Conservation (phyloP, 177 flowering plant genomes). For the Vitis hybrid region DNA sequence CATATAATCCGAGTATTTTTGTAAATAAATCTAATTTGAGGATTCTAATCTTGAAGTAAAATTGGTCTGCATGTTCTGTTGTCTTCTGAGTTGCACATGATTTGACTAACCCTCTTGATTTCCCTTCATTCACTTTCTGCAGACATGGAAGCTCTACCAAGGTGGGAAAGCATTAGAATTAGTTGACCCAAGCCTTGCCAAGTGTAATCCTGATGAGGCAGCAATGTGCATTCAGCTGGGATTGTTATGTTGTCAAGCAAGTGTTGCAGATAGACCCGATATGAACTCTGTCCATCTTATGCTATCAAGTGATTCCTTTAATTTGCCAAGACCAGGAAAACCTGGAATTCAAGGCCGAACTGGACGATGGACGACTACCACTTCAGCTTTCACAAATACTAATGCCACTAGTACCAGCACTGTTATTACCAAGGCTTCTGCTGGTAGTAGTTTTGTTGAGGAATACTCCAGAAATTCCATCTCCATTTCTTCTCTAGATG, state of each 20-base stretch:
- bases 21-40: neutral
- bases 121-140: conserved; percentile 6
- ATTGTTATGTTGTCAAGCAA: conserved; percentile 75
- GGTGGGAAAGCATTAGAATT: conserved; percentile 49
- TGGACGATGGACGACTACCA: conserved; percentile 48
- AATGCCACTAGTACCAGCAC: conserved; percentile 28
- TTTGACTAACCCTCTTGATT: neutral
- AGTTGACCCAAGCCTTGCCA: conserved; percentile 45
- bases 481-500: conserved; percentile 63
- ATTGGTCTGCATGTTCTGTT: neutral
- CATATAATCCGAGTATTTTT: too few species aligned
- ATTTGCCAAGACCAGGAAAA: conserved; percentile 64
- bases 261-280: conserved; percentile 59
- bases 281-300: conserved; percentile 70
- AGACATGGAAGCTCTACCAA: conserved; percentile 72
- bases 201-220: conserved; percentile 45
- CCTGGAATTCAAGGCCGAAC: conserved; percentile 75
- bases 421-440: conserved; percentile 30
- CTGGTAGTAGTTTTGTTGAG: conserved; percentile 36
- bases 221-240: conserved; percentile 78
- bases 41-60: neutral
- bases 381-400: conserved; percentile 33
- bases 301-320: conserved; percentile 70
- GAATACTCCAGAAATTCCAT: conserved; percentile 69
- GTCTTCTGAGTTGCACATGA: neutral